Percentiles rank a stretch among this genome's conserved stretches.
These are phyloP conservation scores for Colletotrichum sansevieriae DNA, from an alignment of 2,329 filamentous ascomycete species.

Conservation along the genomic window DNA sequence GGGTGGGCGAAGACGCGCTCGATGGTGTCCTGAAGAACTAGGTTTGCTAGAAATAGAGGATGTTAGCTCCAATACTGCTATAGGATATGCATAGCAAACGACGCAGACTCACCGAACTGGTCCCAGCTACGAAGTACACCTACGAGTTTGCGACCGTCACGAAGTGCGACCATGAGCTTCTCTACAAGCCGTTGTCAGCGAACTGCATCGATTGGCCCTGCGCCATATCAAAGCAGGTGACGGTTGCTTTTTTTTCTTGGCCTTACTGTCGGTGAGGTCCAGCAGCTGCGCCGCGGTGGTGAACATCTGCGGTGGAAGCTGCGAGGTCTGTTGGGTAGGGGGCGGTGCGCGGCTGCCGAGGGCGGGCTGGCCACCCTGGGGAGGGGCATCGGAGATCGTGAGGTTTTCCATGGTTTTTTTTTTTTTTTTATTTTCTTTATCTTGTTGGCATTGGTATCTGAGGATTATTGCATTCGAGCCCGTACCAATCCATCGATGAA, in stretches of 20 bases:
- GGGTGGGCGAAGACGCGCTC: slow-evolving; percentile 82
- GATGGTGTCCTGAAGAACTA: slow-evolving; percentile 92
- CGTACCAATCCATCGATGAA: slow-evolving; percentile 40
- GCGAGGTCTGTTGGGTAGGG: slow-evolving; percentile 58
- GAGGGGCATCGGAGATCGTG: slow-evolving; percentile 62
- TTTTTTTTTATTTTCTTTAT: slow-evolving; percentile 16
- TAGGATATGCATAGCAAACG: slow-evolving; percentile 26
- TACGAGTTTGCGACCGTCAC: slow-evolving; percentile 93
- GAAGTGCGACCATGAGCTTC: slow-evolving; percentile 91
- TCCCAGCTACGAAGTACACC: slow-evolving; percentile 96
- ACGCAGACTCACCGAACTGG: slow-evolving; percentile 82
- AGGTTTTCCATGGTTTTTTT: slow-evolving; percentile 64
- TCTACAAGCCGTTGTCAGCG: slow-evolving; percentile 66
- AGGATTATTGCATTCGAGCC: slow-evolving; percentile 36
- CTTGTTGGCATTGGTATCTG: slow-evolving; percentile 40
- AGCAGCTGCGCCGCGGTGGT: slow-evolving; percentile 95
- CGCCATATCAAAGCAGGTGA: slow-evolving; percentile 24
- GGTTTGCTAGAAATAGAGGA: slow-evolving; percentile 75
- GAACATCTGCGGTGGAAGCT: slow-evolving; percentile 95
- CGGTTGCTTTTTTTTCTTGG: slow-evolving; percentile 44
- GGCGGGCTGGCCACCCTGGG: slow-evolving; percentile 52
- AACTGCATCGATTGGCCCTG: slow-evolving; percentile 2
- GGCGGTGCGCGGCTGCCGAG: slow-evolving; percentile 51
- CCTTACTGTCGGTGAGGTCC: slow-evolving; percentile 96
- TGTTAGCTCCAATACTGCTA: background rate